phyloP scores from a whole-genome alignment of 192 early-diverging fungal species.

The Backusella circina region DNA sequence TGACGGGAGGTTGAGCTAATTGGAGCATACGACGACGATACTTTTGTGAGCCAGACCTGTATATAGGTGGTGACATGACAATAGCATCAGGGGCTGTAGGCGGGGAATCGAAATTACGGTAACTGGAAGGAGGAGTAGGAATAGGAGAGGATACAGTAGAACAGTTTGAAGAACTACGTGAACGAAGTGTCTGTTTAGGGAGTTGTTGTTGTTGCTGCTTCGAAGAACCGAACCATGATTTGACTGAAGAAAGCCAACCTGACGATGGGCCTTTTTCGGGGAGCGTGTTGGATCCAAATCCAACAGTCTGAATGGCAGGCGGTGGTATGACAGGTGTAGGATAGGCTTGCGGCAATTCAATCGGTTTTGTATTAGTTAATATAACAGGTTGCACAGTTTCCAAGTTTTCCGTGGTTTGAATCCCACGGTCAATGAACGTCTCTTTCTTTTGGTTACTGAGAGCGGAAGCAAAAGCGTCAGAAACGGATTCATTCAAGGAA shows the following conservation, averaged over 20 bases:
- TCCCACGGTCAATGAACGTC: not conserved
- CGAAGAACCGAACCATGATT: conserved; percentile 26
- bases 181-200: not conserved
- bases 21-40: conserved; percentile 21
- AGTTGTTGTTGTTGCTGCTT: conserved; percentile 1
- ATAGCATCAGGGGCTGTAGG: not conserved
- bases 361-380: not conserved
- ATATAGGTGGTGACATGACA: conserved; percentile 18
- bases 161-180: conserved; percentile 4
- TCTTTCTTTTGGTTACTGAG: not conserved
- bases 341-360: conserved; percentile 10
- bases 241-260: conserved; percentile 30
- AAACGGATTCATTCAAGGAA: not conserved
- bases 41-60: conserved; percentile 20
- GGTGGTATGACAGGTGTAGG: conserved; percentile 13
- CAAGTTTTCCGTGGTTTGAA: not conserved
- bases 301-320: conserved; percentile 4
- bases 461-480: not conserved
- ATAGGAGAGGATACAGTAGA: conserved; percentile 1
- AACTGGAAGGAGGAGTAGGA: conserved; percentile 6
- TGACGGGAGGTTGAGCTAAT: conserved; percentile 9
- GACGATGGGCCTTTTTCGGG: conserved; percentile 3
- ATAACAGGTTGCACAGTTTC: conserved; percentile 2
- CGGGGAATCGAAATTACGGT: conserved; percentile 15
- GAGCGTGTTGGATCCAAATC: conserved; percentile 4